Conservation (phyloP, 805 yeast species). For the Nakazawaea laoshanensis region DNA sequence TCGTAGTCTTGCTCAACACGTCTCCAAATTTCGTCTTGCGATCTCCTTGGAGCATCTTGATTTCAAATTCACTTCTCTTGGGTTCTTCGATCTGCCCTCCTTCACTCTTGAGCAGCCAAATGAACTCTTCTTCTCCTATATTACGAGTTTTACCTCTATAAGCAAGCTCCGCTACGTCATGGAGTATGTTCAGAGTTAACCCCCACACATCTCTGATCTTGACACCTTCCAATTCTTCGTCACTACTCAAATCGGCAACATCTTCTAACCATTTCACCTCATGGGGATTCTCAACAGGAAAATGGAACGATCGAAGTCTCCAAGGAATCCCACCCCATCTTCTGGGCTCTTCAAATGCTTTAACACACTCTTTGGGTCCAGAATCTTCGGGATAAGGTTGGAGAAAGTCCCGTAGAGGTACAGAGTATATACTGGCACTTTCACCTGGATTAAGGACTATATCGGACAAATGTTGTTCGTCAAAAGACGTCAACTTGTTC, state of each 20-base stretch:
- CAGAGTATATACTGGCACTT: constrained; percentile 59
- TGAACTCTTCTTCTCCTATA: constrained; percentile 60
- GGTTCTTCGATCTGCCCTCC: constrained; percentile 46
- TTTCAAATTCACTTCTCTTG: constrained; percentile 45
- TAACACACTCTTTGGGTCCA: constrained; percentile 22
- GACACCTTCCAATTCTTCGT: constrained; percentile 34
- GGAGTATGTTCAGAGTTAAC: constrained; percentile 69
- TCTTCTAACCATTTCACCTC: constrained; percentile 61
- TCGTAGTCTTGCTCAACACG: constrained; percentile 34
- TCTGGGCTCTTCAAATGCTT: constrained; percentile 25
- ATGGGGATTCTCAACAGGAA: constrained; percentile 41
- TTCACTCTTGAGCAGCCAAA: constrained; percentile 41
- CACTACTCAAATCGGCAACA: constrained; percentile 51
- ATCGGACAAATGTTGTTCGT: constrained; percentile 21
- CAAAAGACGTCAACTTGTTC: constrained; percentile 16
- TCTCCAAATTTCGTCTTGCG: constrained; percentile 31
- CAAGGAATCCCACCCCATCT: constrained; percentile 72
- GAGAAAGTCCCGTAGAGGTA: constrained; percentile 57
- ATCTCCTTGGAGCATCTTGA: constrained; percentile 34
- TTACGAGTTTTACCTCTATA: constrained; percentile 29
- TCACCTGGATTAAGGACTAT: constrained; percentile 68
- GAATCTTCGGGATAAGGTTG: constrained; percentile 19
- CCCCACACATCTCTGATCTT: constrained; percentile 75
- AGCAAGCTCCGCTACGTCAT: constrained; percentile 54
- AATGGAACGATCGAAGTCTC: constrained; percentile 54